Evolutionary conservation across 192 early-diverging fungal genomes (phyloP).

Genomic region (Diversispora epigaea): DNA sequence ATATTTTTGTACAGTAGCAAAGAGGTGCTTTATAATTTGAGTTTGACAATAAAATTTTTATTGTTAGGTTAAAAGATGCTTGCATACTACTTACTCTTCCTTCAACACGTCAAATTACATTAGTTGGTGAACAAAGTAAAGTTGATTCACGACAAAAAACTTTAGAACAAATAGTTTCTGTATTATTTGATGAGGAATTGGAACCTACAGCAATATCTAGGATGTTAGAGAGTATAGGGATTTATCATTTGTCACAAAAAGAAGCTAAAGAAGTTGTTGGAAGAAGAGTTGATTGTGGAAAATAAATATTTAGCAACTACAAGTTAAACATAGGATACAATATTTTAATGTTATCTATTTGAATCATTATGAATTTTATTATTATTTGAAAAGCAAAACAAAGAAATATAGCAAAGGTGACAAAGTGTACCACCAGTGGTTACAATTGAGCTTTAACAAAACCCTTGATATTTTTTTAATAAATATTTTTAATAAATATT

Average conservation of each 20-base stretch:
- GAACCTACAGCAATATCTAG: slow-evolving; percentile 5
- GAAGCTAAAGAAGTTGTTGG: slow-evolving; percentile 42
- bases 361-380: too few species aligned
- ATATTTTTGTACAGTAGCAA: not conserved
- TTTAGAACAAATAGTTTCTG: slow-evolving; percentile 41
- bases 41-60: not conserved
- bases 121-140: not conserved
- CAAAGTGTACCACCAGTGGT: too few species aligned
- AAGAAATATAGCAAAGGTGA: too few species aligned
- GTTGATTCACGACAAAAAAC: slow-evolving; percentile 28
- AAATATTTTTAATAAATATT: too few species aligned
- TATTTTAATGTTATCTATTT: too few species aligned
- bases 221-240: slow-evolving; percentile 41
- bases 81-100: slow-evolving; percentile 42
- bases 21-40: not conserved
- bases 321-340: too few species aligned
- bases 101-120: slow-evolving; percentile 31
- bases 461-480: too few species aligned
- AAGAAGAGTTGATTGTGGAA: slow-evolving; percentile 42
- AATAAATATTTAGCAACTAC: slow-evolving; percentile 20
- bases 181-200: slow-evolving; percentile 43
- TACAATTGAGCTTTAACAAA: too few species aligned
- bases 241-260: slow-evolving; percentile 34
- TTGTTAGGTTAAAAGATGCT: slow-evolving; percentile 41
- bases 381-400: too few species aligned